Conservation (phyloP, 257 asterid species). For the Craterostigma plantagineum region DNA sequence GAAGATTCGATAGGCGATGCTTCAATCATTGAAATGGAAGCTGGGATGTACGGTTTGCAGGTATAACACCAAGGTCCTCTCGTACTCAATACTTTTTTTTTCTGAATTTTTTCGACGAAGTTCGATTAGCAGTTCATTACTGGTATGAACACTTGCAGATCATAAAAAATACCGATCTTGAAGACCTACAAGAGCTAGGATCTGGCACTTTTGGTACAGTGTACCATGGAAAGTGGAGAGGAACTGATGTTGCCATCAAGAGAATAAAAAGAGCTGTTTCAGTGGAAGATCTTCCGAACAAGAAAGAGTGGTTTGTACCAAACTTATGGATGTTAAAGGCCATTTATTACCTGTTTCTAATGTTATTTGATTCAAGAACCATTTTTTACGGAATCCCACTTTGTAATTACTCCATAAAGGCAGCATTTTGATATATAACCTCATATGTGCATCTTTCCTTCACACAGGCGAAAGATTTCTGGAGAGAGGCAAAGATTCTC, state of each 20-base stretch:
- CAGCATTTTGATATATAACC: background rate
- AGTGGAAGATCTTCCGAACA: conserved; percentile 33
- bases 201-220: conserved; percentile 47
- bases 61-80: conserved; percentile 12
- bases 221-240: conserved; percentile 44
- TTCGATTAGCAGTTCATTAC: too few species aligned
- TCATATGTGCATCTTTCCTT: background rate
- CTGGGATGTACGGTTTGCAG: conserved; percentile 69
- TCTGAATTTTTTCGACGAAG: conserved; percentile 6
- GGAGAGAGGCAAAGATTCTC: conserved; percentile 88
- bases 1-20: conserved; percentile 36
- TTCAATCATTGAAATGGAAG: conserved; percentile 50
- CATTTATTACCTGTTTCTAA: background rate
- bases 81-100: background rate
- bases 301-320: conserved; percentile 32
- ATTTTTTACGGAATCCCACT: background rate
- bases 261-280: conserved; percentile 32
- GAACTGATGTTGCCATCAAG: conserved; percentile 42
- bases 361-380: background rate
- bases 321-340: background rate
- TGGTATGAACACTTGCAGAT: conserved; percentile 17
- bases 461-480: conserved; percentile 57
- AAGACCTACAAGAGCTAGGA: conserved; percentile 33
- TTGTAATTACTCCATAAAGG: background rate
- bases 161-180: conserved; percentile 31